Conservation (phyloP, 2,329 filamentous ascomycete species). For the Trichophyton schoenleinii region DNA sequence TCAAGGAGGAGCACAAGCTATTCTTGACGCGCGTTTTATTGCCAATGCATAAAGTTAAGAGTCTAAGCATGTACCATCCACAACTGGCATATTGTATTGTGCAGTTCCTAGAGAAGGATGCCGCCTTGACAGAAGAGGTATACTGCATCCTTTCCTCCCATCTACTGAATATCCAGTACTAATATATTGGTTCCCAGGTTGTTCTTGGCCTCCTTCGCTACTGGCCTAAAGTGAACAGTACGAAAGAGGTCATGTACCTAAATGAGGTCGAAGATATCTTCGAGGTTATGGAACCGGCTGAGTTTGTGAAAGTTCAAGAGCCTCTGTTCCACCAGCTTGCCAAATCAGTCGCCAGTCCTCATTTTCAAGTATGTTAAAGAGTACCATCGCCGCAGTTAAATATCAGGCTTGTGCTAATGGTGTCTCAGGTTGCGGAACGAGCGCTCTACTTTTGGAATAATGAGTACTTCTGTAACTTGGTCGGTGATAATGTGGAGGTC, state of each 20-base stretch:
- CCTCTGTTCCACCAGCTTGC: conserved; percentile 93
- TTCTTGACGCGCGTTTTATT: conserved; percentile 89
- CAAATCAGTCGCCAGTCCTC: conserved; percentile 94
- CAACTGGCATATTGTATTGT: conserved; percentile 98
- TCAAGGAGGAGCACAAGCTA: conserved; percentile 98
- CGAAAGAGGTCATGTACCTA: conserved; percentile 98
- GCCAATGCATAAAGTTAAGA: conserved; percentile 95
- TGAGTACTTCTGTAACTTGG: conserved; percentile 98
- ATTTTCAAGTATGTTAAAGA: conserved; percentile 60
- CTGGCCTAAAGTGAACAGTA: conserved; percentile 99
- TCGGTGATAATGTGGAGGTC: conserved; percentile 97
- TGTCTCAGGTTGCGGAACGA: conserved; percentile 68
- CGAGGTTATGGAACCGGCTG: conserved; percentile 97
- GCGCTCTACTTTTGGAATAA: conserved; percentile 99
- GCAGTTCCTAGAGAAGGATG: conserved; percentile 96
- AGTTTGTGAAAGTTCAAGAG: conserved; percentile 97
- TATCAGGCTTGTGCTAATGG: conserved; percentile 11
- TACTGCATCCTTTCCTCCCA: conserved; percentile 17
- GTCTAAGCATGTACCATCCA: conserved; percentile 98
- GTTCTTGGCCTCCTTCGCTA: conserved; percentile 89
- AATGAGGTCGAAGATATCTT: conserved; percentile 99
- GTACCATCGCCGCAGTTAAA: background rate
- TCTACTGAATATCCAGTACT: background rate
- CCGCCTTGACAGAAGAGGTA: conserved; percentile 91
- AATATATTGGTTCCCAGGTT: conserved; percentile 44